phyloP scores from a whole-genome alignment of 1,284 basidiomycete genomes.

The Moniliophthora roreri region DNA sequence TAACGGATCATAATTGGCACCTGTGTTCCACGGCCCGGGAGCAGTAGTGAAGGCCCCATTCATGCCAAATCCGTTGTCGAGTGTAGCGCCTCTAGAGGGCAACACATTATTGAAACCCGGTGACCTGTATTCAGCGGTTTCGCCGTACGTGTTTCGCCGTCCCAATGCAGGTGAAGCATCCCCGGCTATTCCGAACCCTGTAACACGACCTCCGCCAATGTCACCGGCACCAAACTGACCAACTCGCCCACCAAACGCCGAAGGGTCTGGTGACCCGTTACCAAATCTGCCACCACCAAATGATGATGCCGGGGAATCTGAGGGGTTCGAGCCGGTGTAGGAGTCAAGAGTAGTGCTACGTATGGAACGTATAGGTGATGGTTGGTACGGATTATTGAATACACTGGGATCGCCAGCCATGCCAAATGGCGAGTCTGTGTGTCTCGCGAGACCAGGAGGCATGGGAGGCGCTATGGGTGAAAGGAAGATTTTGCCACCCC shows the following conservation, averaged over 20 bases:
- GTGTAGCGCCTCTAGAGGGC: slow-evolving; percentile 32
- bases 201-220: slow-evolving; percentile 28
- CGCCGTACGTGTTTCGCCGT: slow-evolving; percentile 34
- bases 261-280: slow-evolving; percentile 68
- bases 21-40: slow-evolving; percentile 37
- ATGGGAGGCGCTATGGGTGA: slow-evolving; percentile 42
- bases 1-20: slow-evolving; percentile 20
- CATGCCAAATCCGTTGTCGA: slow-evolving; percentile 43
- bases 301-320: slow-evolving; percentile 71
- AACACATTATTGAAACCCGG: slow-evolving; percentile 31
- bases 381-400: slow-evolving; percentile 57
- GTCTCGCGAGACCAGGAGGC: slow-evolving; percentile 57
- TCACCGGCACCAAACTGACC: slow-evolving; percentile 37
- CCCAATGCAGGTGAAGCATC: slow-evolving; percentile 32
- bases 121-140: slow-evolving; percentile 28
- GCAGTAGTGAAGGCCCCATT: slow-evolving; percentile 33
- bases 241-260: slow-evolving; percentile 50
- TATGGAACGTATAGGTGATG: slow-evolving; percentile 58
- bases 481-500: slow-evolving; percentile 62
- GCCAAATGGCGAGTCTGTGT: slow-evolving; percentile 41
- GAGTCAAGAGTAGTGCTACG: slow-evolving; percentile 61
- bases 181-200: slow-evolving; percentile 18
- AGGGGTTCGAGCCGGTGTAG: slow-evolving; percentile 52
- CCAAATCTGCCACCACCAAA: slow-evolving; percentile 60
- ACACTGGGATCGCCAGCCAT: slow-evolving; percentile 35